Base-by-base conservation (phyloP, 441 rosid species). In the Adansonia madagascariensis region DNA sequence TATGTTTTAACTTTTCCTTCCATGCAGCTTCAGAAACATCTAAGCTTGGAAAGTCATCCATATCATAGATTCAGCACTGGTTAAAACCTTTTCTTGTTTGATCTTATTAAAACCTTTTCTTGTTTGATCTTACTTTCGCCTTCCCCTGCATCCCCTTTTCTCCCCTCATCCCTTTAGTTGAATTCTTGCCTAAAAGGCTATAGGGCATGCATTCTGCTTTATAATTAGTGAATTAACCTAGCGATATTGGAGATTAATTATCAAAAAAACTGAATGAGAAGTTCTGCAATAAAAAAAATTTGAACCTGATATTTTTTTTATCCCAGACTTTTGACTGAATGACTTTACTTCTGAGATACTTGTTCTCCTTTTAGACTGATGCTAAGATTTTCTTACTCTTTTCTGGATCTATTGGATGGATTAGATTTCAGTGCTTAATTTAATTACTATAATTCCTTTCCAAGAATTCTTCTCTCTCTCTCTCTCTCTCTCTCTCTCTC, bases 1-100 rank as follows among this genome's bases (percentile, higher is more conserved):
- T 59, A 47, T n/a, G 56, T 75, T 43, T 44, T 68, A 74, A 43
- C 50, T 66, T 80, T 11, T 74, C 67, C 20, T 24, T 52, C 3
- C 55, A 53, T 84, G 82, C 91, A 95, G 99, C 89, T 95, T 76
- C 87, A 86, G 75, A 95, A 92, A 76, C 95, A 93, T 82, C 82
- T 92, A 73, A 92, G 94, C 81, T 80, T 67, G 79, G 89, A 88
- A 87, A 84, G 82, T 60, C 96, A 95, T 78, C 98, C 99, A 24
- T 95, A 74, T 85, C 99, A 95, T 84, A 95, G 93, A 76, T 95
- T 95, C 71, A 81, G 94, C 86, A 93, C 99, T 78, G 98, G 98
- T 93, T 31, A 79, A 88, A 44, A 39, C 10, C n/a, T n/a, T n/a
- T n/a, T n/a, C n/a, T n/a, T n/a, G n/a, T n/a, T n/a, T n/a, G n/a